Base-by-base conservation (phyloP, 2,329 filamentous ascomycete genomes). In the Pseudocercospora macadamiae region DNA sequence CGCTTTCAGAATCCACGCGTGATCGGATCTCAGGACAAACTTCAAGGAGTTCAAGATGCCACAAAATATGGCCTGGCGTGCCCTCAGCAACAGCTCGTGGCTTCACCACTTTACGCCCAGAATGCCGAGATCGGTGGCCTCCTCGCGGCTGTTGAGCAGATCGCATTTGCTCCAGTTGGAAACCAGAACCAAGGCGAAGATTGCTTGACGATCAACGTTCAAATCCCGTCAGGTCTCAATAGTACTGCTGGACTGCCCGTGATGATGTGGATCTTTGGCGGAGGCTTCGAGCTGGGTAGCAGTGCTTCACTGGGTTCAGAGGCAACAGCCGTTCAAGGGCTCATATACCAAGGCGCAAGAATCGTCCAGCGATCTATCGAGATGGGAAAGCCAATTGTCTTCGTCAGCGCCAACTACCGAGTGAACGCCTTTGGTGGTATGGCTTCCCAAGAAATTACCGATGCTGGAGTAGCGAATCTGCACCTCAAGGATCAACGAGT, bases 401-500 rank as follows among this genome's bases (percentile, higher is more conserved):
- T 55, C 32, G 62, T 66, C 2, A 51, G 73, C 61, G 55, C 72
- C 65, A 36, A 83, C 74, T 85, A 89, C 71, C 80, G 87, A 6
- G 79, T 89, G 49, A 85, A 85, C 2, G 81, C 83, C 8, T 79
- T 90, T 64, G 89, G 89, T 0, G 91, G 92, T 73, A 72, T 89
- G 23, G 82, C 85, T 8, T 85, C 80, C n/a, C 71, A 71, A 4
- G 64, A 82, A 54, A 79, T 82, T 18, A 76, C 79, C 12, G 78
- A 79, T 30, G 80, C 80, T 42, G 85, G 83, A 0, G 61, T 82
- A 32, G 72, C 86, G 55, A 79, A 79, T 54, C 34, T 64, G 14
- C 77, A 76, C 12, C 65, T 79, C 2, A 68, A 70, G 16, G 72
- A 77, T 52, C 69, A 78, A 59, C 73, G 77, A 26, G 61, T 75